Evolutionary conservation across 169 alveolate genomes (phyloP).

Genomic region (Plasmodium inui): DNA sequence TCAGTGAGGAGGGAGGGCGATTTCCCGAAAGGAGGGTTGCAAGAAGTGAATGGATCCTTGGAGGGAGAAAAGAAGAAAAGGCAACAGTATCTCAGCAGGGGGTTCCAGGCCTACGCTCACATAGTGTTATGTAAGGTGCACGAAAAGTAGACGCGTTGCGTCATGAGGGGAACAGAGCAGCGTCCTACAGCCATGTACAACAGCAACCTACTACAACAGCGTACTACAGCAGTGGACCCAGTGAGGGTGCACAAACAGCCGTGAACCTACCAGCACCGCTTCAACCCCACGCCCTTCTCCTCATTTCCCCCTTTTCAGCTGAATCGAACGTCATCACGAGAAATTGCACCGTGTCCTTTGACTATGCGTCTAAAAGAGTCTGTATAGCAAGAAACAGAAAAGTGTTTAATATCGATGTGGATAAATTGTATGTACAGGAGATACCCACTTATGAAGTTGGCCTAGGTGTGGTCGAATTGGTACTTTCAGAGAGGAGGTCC

Average conservation of each 20-base stretch:
- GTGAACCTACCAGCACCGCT: not conserved
- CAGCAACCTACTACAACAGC: too few species aligned
- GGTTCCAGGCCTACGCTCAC: conserved; percentile 39
- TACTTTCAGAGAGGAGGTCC: not conserved
- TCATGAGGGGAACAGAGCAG: not conserved
- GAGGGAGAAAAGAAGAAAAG: not conserved
- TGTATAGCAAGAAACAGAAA: conserved; percentile 23
- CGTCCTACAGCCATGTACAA: too few species aligned
- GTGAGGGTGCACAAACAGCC: not conserved
- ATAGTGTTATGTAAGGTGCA: conserved; percentile 32
- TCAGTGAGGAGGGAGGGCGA: not conserved
- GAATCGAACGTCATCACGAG: conserved; percentile 30
- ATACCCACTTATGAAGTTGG: conserved; percentile 8
- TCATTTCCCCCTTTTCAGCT: conserved; percentile 5
- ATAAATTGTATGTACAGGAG: conserved; percentile 28
- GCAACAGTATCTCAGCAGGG: conserved; percentile 10
- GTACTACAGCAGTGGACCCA: not conserved
- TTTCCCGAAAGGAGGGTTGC: not conserved
- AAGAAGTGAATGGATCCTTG: not conserved
- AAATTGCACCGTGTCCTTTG: conserved; percentile 17
- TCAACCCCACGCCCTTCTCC: not conserved
- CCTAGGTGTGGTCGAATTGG: conserved; percentile 14
- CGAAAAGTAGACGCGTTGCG: not conserved
- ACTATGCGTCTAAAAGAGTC: not conserved
- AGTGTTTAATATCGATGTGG: conserved; percentile 12